phyloP scores from a whole-genome alignment of 164 flowering plant genomes.

The Nymphaea colorata region DNA sequence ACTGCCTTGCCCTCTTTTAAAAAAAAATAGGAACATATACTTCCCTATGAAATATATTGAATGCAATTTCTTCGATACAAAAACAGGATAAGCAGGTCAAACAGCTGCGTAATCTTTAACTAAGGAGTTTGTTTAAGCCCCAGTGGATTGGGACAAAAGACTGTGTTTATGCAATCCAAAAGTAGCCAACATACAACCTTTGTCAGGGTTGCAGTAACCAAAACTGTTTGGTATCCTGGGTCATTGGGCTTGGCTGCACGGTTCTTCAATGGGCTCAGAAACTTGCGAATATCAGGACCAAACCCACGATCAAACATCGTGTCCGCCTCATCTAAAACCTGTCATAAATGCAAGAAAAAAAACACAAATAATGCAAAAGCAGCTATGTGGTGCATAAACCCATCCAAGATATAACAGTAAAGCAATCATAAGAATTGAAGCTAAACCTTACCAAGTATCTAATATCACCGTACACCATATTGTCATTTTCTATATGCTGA shows the following conservation, averaged over 20 bases:
- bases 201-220: slow-evolving; percentile 93
- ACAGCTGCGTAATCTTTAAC: no score
- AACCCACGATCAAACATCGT: slow-evolving; percentile 99
- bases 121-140: no score
- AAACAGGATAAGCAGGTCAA: no score
- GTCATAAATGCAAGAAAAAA: neutral
- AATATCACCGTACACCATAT: slow-evolving; percentile 93
- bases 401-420: slow-evolving; percentile 1
- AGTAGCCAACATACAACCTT: slow-evolving; percentile 28
- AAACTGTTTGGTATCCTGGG: slow-evolving; percentile 72
- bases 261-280: slow-evolving; percentile 67
- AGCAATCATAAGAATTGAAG: neutral
- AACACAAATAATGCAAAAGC: neutral
- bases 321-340: slow-evolving; percentile 99
- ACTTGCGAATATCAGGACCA: slow-evolving; percentile 94
- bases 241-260: slow-evolving; percentile 64
- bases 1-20: no score
- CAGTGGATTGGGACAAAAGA: no score
- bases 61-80: no score
- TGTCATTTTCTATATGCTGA: slow-evolving; percentile 92
- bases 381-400: neutral
- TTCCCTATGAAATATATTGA: no score
- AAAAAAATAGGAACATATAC: no score
- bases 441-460: slow-evolving; percentile 58
- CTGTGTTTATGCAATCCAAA: no score